phyloP scores from a whole-genome alignment of 1,284 basidiomycete species.

The Ceratobasidium papillatum region DNA sequence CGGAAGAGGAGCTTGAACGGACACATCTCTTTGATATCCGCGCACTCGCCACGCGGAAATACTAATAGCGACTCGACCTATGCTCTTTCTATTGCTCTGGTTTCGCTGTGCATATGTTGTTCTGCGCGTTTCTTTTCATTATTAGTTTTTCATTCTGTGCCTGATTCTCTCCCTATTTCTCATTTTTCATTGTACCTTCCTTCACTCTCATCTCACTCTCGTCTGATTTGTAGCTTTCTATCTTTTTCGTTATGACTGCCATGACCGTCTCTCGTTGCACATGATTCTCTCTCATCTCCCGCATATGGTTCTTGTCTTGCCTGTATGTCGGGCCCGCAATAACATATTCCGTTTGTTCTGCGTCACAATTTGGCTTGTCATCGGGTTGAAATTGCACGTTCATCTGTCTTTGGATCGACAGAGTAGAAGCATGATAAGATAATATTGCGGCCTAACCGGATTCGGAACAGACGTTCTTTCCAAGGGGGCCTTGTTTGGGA shows the following conservation, averaged over 20 bases:
- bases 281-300: background rate
- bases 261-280: conserved; percentile 19
- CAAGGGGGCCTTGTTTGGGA: background rate
- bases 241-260: conserved; percentile 27
- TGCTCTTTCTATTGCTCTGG: conserved; percentile 16
- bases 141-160: conserved; percentile 28
- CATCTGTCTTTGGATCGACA: conserved; percentile 22
- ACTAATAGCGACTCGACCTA: conserved; percentile 23
- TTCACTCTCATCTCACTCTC: conserved; percentile 16
- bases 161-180: background rate
- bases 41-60: conserved; percentile 69
- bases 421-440: conserved; percentile 3
- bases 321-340: conserved; percentile 24
- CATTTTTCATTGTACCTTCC: conserved; percentile 22
- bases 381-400: background rate
- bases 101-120: conserved; percentile 25
- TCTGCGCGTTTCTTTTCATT: conserved; percentile 30
- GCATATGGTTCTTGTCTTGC: conserved; percentile 33
- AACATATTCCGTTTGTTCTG: conserved; percentile 11
- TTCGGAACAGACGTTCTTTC: conserved; percentile 7
- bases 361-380: conserved; percentile 2
- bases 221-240: conserved; percentile 38
- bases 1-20: conserved; percentile 60
- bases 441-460: conserved; percentile 1
- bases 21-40: conserved; percentile 78